phyloP scores from a whole-genome alignment of 306 rosid genomes.

The Cucurbita ficifolia region DNA sequence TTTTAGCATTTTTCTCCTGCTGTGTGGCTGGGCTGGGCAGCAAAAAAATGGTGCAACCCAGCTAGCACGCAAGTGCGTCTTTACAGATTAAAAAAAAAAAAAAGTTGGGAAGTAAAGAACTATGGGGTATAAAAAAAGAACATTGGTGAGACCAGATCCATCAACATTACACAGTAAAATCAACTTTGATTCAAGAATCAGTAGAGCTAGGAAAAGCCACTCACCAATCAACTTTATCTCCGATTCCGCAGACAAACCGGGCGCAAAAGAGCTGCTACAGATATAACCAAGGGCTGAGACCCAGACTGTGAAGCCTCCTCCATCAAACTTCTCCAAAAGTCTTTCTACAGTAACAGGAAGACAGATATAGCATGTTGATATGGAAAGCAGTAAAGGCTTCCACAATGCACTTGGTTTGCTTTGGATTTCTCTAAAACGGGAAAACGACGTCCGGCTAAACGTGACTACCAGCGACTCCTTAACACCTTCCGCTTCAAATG shows the following conservation, averaged over 20 bases:
- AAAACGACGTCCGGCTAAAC: constrained; percentile 45
- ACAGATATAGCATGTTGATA: constrained; percentile 73
- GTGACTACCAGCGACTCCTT: constrained; percentile 46
- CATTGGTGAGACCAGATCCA: background rate
- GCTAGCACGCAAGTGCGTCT: no score
- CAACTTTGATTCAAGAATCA: background rate
- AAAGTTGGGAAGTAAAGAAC: background rate
- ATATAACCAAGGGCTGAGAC: constrained; percentile 45
- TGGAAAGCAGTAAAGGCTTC: constrained; percentile 72
- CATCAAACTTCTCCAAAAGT: constrained; percentile 45
- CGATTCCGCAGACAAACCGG: constrained; percentile 36
- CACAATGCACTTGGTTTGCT: constrained; percentile 43
- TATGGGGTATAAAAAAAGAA: background rate
- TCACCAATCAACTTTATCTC: constrained; percentile 68
- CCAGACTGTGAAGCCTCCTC: constrained; percentile 57
- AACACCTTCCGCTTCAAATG: constrained; percentile 45
- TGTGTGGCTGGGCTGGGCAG: background rate
- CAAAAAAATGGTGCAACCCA: background rate
- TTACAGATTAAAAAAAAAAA: no score
- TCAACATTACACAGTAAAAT: constrained; percentile 4
- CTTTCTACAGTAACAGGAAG: constrained; percentile 61
- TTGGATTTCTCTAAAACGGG: constrained; percentile 39
- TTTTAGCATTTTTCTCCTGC: background rate
- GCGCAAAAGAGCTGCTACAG: constrained; percentile 39
- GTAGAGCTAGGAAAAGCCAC: constrained; percentile 14